Percentiles rank a stretch among this genome's conserved stretches.
Conservation (phyloP, 2,329 filamentous ascomycete species). For the Nannizziopsis barbatae region DNA sequence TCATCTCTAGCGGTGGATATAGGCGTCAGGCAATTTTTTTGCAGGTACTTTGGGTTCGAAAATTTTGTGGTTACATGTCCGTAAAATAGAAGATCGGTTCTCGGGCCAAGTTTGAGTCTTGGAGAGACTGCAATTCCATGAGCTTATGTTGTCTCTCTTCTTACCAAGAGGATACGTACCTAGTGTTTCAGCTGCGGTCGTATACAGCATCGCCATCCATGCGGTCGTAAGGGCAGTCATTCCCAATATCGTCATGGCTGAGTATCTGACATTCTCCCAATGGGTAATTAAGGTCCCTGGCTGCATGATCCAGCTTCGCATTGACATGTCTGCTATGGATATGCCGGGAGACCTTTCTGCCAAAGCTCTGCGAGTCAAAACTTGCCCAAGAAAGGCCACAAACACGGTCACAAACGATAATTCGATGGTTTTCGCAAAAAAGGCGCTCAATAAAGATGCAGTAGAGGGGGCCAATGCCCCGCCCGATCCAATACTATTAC, state of each 20-base stretch:
- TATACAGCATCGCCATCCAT: conserved; percentile 59
- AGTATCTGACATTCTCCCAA: conserved; percentile 53
- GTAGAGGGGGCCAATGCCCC: conserved; percentile 48
- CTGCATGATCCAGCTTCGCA: conserved; percentile 64
- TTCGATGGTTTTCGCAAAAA: conserved; percentile 67
- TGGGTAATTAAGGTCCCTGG: conserved; percentile 63
- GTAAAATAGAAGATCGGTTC: conserved; percentile 40
- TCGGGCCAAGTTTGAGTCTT: conserved; percentile 51
- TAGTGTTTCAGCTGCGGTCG: conserved; percentile 62
- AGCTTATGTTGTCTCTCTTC: not conserved
- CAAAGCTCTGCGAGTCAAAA: conserved; percentile 58
- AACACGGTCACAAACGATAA: conserved; percentile 67
- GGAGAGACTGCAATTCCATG: conserved; percentile 47
- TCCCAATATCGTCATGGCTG: conserved; percentile 53
- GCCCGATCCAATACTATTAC: conserved; percentile 44
- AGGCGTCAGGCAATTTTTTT: conserved; percentile 50
- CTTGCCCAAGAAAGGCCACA: conserved; percentile 62
- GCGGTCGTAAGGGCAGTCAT: conserved; percentile 53
- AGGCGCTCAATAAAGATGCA: conserved; percentile 55
- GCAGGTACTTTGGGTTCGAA: conserved; percentile 50
- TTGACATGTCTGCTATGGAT: conserved; percentile 64
- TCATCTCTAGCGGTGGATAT: conserved; percentile 39
- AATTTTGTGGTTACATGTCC: conserved; percentile 53
- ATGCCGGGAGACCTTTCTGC: conserved; percentile 51
- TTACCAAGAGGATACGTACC: conserved; percentile 23